Percentiles rank a stretch among this genome's conserved stretches.
These are phyloP conservation scores for Eremomyces bilateralis DNA, from an alignment of 495 filamentous ascomycete species.

Conservation along the genomic window DNA sequence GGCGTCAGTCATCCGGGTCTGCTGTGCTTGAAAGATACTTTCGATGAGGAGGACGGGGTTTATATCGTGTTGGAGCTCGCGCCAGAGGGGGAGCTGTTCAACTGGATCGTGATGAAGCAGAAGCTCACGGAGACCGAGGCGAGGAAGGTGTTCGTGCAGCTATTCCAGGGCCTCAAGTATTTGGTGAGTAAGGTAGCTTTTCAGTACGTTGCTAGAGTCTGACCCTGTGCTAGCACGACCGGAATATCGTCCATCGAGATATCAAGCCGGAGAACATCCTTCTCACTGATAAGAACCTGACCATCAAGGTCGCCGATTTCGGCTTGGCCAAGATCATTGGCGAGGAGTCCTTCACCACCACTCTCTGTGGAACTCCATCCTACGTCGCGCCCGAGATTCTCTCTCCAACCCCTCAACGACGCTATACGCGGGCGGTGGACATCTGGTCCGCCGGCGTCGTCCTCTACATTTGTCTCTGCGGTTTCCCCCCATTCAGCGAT, in stretches of 20 bases:
- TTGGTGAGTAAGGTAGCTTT: constrained; percentile 34
- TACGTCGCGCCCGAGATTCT: constrained; percentile 92
- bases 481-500: constrained; percentile 92
- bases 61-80: constrained; percentile 88
- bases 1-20: constrained; percentile 90
- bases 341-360: constrained; percentile 95
- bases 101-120: constrained; percentile 68
- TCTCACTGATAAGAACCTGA: constrained; percentile 57
- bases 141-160: constrained; percentile 68
- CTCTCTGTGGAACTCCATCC: constrained; percentile 33
- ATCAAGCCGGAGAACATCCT: constrained; percentile 99
- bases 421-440: constrained; percentile 89
- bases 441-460: constrained; percentile 96
- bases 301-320: constrained; percentile 90
- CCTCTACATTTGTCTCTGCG: constrained; percentile 96
- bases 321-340: constrained; percentile 97
- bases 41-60: constrained; percentile 75
- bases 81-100: constrained; percentile 84
- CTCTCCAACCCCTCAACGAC: constrained; percentile 48
- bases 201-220: background rate
- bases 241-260: constrained; percentile 92
- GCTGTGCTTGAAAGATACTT: constrained; percentile 84
- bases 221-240: constrained; percentile 49
- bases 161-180: constrained; percentile 89
- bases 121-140: constrained; percentile 71